Evolutionary conservation across 345 rosid genomes (phyloP).

Genomic region (Pseudoturritis turrita): DNA sequence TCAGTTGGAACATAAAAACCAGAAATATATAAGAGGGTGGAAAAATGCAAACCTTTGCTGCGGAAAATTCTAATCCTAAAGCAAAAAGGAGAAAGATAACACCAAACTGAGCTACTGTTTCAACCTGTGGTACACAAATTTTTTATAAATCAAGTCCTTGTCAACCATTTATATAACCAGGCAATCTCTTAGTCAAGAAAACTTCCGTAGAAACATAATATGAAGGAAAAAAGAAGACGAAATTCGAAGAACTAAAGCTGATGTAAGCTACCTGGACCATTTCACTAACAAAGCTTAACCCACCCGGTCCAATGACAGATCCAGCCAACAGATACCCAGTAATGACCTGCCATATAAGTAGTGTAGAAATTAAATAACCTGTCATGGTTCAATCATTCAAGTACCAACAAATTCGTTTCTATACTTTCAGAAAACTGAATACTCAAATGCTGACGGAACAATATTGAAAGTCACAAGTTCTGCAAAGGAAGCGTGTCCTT

Average conservation of each 20-base stretch:
- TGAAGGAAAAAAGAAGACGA: constrained; percentile 1
- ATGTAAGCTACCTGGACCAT: constrained; percentile 86
- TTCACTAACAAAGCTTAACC: constrained; percentile 89
- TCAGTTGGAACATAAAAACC: constrained; percentile 1
- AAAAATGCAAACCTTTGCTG: constrained; percentile 56
- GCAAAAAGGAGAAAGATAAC: constrained; percentile 97
- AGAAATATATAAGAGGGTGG: background rate
- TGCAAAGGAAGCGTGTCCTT: constrained; percentile 27
- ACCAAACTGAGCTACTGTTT: constrained; percentile 98
- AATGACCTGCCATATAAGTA: constrained; percentile 57
- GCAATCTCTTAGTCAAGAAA: background rate
- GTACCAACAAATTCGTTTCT: background rate
- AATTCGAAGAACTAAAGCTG: constrained; percentile 4
- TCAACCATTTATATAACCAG: background rate
- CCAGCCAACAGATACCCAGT: constrained; percentile 95
- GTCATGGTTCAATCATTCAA: background rate
- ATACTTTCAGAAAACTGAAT: background rate
- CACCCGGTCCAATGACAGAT: constrained; percentile 91
- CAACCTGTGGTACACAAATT: constrained; percentile 49
- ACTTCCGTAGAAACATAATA: background rate
- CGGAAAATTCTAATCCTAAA: constrained; percentile 83
- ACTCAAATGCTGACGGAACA: background rate
- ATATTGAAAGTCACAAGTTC: constrained; percentile 11
- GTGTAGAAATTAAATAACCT: background rate
- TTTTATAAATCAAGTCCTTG: constrained; percentile 5